Percentiles rank a stretch among this genome's conserved stretches.
Conservation (phyloP, 306 rosid genomes). For the Casuarina glauca region DNA sequence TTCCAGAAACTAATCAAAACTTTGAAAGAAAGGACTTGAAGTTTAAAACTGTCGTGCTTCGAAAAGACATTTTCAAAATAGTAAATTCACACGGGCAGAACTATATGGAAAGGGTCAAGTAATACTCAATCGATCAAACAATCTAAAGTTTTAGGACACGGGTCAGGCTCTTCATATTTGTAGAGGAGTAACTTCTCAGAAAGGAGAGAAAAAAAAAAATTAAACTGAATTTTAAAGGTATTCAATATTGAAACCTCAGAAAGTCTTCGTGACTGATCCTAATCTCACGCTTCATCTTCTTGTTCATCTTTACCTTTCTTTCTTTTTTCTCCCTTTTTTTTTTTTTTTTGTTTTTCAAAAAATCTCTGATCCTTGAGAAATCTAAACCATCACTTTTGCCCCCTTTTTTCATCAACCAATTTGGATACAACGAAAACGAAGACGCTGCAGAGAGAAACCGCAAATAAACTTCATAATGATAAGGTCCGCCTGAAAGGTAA, state of each 20-base stretch:
- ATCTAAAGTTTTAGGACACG: not conserved
- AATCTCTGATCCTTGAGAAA: not conserved
- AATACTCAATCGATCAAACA: not conserved
- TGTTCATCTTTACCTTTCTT: too few relatives aligned
- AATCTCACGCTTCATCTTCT: not conserved
- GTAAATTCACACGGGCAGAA: not conserved
- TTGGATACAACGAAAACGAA: not conserved
- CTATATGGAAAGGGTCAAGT: not conserved
- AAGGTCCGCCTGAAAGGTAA: not conserved
- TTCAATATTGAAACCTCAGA: not conserved
- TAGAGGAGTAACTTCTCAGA: not conserved
- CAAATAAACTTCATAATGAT: not conserved
- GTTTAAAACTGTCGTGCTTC: not conserved
- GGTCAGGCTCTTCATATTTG: not conserved
- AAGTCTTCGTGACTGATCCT: not conserved
- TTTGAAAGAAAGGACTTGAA: not conserved
- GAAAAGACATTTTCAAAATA: not conserved
- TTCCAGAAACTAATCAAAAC: constrained; percentile 7
- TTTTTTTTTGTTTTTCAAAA: not conserved
- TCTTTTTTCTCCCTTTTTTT: too few relatives aligned
- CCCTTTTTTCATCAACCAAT: not conserved
- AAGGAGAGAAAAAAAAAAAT: not conserved
- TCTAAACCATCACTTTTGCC: not conserved
- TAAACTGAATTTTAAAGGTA: not conserved
- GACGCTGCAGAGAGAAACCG: not conserved